Base-by-base conservation (phyloP, 2,329 filamentous ascomycete species). In the Alternaria gaisen region DNA sequence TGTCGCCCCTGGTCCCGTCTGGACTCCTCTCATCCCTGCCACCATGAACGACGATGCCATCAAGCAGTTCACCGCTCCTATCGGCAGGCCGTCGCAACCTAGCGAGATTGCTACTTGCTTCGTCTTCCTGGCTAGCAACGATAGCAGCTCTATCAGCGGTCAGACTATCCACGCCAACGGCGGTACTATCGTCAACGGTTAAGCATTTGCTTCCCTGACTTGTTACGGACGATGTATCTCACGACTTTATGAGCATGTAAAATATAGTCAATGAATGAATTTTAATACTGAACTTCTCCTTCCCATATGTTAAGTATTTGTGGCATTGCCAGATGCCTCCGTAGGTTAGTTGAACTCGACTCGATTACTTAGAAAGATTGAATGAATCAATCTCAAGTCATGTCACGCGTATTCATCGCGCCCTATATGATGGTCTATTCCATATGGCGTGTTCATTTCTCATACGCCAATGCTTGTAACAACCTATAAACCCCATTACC, bases 61-160 rank as follows among this genome's bases (percentile, higher is more conserved):
- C 79, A 87, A 92, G 78, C 81, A 90, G 62, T 94, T 94, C 77
- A 85, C 82, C 12, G 86, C 85, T 22, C 92, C 91, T 0, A 92
- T 95, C 82, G 91, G 91, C 4, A 83, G 92, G 20, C 91, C 91
- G 0, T 89, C 87, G 3, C 92, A 95, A 79, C 92, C 91, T 2
- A 91, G 87, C 57, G 92, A 96, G 83, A 90, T 95, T 63, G 92
- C 91, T 0, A 90, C 91, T 0, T 92, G 90, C 71, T 91, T 93
- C 58, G 91, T 95, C 4, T 95, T 95, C 79, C 81, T 96, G 66
- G 92, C 92, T 0, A 90, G 88, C 53, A 82, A 84, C 60, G 92
- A 95, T 75, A 92, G 90, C 73, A 89, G 87, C 48, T 89, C 87
- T 63, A 88, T 95, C 46, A 90, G 86, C 54, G 92, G 92, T 2